Evolutionary conservation across 129 eudicot species (phyloP).

Genomic region (Helichrysum umbraculigerum): DNA sequence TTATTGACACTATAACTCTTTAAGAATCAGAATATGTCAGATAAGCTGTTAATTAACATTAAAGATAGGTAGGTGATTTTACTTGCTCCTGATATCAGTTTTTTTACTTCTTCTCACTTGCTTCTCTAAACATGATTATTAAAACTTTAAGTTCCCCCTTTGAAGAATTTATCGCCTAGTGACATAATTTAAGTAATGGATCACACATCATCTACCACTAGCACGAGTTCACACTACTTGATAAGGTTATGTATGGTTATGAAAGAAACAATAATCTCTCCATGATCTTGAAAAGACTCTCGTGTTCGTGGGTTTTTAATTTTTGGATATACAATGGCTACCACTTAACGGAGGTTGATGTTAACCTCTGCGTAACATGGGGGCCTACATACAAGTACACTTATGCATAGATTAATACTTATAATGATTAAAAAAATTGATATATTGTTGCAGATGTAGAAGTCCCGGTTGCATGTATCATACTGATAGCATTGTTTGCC

Average conservation of each 20-base stretch:
- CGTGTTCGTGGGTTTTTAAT: slow-evolving; percentile 1
- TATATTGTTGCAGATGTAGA: slow-evolving; percentile 78
- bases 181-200: slow-evolving; percentile 2
- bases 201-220: slow-evolving; percentile 33
- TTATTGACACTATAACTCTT: not conserved
- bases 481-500: slow-evolving; percentile 82
- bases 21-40: not conserved
- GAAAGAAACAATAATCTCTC: slow-evolving; percentile 30
- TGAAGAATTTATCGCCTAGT: too few relatives aligned
- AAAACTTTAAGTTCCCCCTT: too few relatives aligned
- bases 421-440: slow-evolving; percentile 15
- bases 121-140: not conserved
- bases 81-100: not conserved
- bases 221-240: slow-evolving; percentile 19
- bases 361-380: not conserved
- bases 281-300: slow-evolving; percentile 14
- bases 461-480: slow-evolving; percentile 84
- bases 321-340: slow-evolving; percentile 3
- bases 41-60: not conserved
- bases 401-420: not conserved
- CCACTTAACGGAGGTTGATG: not conserved
- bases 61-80: not conserved
- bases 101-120: not conserved
- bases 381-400: not conserved
- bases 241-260: slow-evolving; percentile 14